Conservation (phyloP, 495 filamentous ascomycete genomes). For the Neurospora sp. region DNA sequence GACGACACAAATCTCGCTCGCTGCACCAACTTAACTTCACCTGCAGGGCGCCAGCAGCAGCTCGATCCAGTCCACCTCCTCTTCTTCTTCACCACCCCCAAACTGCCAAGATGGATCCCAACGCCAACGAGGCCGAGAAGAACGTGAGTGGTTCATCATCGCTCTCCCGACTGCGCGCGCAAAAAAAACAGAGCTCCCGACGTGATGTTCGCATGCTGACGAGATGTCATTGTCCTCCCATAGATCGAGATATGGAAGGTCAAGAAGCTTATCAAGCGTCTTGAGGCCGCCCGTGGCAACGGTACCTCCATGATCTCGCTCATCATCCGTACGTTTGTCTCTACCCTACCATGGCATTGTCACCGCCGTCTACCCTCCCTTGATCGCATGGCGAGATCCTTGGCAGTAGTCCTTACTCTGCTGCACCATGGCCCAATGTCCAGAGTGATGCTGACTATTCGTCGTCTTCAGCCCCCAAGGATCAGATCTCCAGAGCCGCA, state of each 20-base stretch:
- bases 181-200: background rate
- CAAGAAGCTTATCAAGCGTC: constrained; percentile 95
- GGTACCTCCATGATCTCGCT: constrained; percentile 98
- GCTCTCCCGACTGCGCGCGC: constrained; percentile 1
- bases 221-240: constrained; percentile 1
- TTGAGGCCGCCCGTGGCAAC: constrained; percentile 87
- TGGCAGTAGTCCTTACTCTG: background rate
- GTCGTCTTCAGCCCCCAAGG: constrained; percentile 67
- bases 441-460: constrained; percentile 7
- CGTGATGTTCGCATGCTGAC: constrained; percentile 8
- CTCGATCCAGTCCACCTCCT: background rate
- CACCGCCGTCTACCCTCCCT: constrained; percentile 8
- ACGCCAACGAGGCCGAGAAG: constrained; percentile 92
- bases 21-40: background rate
- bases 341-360: constrained; percentile 8
- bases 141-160: constrained; percentile 50
- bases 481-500: constrained; percentile 88
- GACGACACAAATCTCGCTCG: background rate
- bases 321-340: constrained; percentile 73
- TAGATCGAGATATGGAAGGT: constrained; percentile 73
- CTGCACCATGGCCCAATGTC: background rate
- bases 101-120: constrained; percentile 64
- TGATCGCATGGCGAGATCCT: constrained; percentile 1
- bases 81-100: background rate
- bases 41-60: background rate